Evolutionary conservation across 2,329 filamentous ascomycete genomes (phyloP), one percentile per base, ranked within the genome.

Genomic region (Coleophoma cylindrospora): DNA sequence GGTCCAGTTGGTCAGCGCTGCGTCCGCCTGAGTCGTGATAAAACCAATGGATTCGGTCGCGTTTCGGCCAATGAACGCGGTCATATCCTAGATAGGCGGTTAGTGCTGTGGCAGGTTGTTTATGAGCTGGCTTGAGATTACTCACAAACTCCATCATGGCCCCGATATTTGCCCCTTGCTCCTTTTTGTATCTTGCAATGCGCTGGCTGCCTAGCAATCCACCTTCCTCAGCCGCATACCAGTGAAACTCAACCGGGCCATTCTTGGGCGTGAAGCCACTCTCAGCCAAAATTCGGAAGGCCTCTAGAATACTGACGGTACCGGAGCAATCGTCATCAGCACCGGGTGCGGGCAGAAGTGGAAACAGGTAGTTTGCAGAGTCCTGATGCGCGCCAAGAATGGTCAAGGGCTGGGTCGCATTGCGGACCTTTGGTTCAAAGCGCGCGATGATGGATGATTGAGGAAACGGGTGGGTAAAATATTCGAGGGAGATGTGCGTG

Each of bases 161-260:
- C 27, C 27, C 27, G 27, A 27, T 27, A 27, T 27, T 27, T 10
- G 27, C 27, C 27, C 27, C 27, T 5, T 27, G 27, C 27, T 27
- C 27, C 27, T 27, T 27, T 10, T 27, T 57, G 32, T 43, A 50
- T 38, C 34, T 47, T 32, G 45, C 89, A 61, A 89, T 80, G 9
- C 81, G 84, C 62, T 88, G 84, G 38, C 48, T 50, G 43, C 70
- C 70, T 7, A 73, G 62, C 47, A 91, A 74, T 11, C 87, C 87
- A 14, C 83, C 86, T 63, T 90, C 87, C 63, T 90, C 87, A 0
- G 86, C 87, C n/a, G 80, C 83, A 68, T 89, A 90, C 86, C 86
- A 91, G 65, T 88, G 85, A 65, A 89, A 89, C 67, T 89, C 86
- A 48, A 90, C 68, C 0, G 84, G 66, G 12, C 41, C 41, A 8